These are phyloP conservation scores for Chrysoporthe austroafricana DNA, from an alignment of 2,329 filamentous ascomycete genomes.

Conservation along the genomic window DNA sequence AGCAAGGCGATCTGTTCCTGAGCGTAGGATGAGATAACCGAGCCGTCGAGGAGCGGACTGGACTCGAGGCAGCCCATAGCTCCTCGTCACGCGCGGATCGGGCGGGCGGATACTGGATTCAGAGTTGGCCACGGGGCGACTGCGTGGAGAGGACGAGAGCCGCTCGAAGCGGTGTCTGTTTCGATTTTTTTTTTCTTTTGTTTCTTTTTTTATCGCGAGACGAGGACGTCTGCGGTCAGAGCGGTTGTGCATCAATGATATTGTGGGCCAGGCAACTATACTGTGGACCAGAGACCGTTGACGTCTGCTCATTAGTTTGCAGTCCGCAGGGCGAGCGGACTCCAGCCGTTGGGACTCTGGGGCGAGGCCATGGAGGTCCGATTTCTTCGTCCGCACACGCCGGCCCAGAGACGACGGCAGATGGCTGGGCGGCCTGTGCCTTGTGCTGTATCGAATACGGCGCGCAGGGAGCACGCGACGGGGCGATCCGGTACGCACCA, in stretches of 20 bases:
- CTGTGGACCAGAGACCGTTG: neutral
- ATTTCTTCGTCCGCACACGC: neutral
- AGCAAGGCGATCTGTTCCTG: neutral
- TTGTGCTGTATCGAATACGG: neutral
- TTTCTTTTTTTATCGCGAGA: neutral
- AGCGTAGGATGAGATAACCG: neutral
- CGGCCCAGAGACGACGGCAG: neutral
- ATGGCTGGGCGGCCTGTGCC: neutral
- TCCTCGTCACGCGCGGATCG: neutral
- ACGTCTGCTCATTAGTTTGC: neutral
- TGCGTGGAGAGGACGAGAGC: conserved; percentile 4
- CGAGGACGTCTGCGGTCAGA: conserved; percentile 1
- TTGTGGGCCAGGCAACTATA: conserved; percentile 1
- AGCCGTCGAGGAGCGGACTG: neutral
- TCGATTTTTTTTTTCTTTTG: neutral
- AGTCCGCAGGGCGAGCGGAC: neutral
- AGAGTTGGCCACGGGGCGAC: neutral
- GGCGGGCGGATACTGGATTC: neutral
- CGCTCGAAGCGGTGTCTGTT: conserved; percentile 7
- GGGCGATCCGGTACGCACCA: neutral
- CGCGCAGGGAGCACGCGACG: neutral
- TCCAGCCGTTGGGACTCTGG: neutral
- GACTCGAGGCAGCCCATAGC: neutral
- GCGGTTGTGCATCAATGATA: conserved; percentile 5
- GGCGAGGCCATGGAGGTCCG: neutral